Conservation (phyloP, 768 basidiomycete genomes). For the Russula lepida region DNA sequence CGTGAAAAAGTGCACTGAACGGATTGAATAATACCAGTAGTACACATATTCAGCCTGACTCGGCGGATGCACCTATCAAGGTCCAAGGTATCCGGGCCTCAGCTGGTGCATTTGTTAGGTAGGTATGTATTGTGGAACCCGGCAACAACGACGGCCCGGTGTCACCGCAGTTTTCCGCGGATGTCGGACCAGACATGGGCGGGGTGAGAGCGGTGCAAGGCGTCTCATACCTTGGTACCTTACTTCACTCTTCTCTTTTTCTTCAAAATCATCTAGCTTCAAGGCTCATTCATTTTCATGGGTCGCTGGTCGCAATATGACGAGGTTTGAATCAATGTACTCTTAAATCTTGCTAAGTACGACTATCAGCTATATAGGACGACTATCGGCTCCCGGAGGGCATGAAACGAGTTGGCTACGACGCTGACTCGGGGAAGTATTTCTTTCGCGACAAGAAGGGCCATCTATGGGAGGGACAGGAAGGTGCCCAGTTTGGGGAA, state of each 20-base stretch:
- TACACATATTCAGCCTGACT: too few relatives aligned
- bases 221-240: neutral
- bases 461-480: constrained; percentile 43
- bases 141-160: neutral
- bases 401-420: constrained; percentile 63
- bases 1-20: too few relatives aligned
- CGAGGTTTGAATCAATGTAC: constrained; percentile 23
- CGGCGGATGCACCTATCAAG: neutral
- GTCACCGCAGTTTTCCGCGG: neutral
- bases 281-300: constrained; percentile 20
- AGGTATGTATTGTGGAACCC: neutral
- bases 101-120: neutral
- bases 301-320: constrained; percentile 34
- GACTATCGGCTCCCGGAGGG: constrained; percentile 46
- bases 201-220: too few relatives aligned
- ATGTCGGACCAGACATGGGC: neutral
- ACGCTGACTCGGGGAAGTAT: constrained; percentile 61
- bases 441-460: constrained; percentile 53
- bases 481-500: constrained; percentile 56
- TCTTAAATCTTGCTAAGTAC: neutral
- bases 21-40: too few relatives aligned
- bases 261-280: neutral
- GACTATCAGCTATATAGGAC: constrained; percentile 30
- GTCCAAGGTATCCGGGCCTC: neutral
- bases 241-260: neutral